Percentiles rank a stretch among this genome's conserved stretches.
These are phyloP conservation scores for Beauveria asiatica DNA, from an alignment of 2,329 filamentous ascomycete genomes.

Conservation along the genomic window DNA sequence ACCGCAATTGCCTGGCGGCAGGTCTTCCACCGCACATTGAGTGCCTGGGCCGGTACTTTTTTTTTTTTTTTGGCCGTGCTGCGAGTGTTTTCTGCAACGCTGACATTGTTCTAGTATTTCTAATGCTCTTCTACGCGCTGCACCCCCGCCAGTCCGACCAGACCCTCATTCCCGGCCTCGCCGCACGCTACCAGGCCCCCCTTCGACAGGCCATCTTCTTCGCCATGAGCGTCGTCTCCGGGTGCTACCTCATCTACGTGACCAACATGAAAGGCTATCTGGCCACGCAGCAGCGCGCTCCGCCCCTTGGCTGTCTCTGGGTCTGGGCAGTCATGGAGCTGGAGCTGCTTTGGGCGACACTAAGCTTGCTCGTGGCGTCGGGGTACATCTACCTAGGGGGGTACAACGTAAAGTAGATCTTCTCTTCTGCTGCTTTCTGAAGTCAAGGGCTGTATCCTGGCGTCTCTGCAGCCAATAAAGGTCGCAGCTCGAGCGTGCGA, in stretches of 20 bases:
- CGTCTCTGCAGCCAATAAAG: neutral
- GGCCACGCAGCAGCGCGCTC: conserved; percentile 83
- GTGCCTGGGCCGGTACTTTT: conserved; percentile 43
- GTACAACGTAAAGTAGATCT: conserved; percentile 33
- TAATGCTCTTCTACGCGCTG: conserved; percentile 46
- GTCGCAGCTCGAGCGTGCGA: neutral
- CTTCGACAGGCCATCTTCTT: conserved; percentile 58
- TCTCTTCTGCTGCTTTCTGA: neutral
- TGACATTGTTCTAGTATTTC: conserved; percentile 37
- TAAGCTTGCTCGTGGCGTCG: conserved; percentile 39
- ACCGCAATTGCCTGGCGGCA: conserved; percentile 52
- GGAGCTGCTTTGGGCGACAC: conserved; percentile 56
- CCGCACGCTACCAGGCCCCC: conserved; percentile 35
- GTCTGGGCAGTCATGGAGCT: conserved; percentile 89
- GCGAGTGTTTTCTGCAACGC: neutral
- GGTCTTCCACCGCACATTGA: conserved; percentile 43
- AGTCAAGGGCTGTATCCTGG: neutral
- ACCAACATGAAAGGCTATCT: conserved; percentile 77
- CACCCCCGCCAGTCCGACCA: conserved; percentile 45
- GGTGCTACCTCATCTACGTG: conserved; percentile 73
- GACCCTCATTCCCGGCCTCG: conserved; percentile 40
- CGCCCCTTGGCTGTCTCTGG: conserved; percentile 85
- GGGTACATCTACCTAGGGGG: conserved; percentile 41
- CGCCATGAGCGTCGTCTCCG: conserved; percentile 47
- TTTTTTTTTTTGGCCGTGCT: too few species aligned